Percentiles rank a stretch among this genome's conserved stretches.
phyloP scores from a whole-genome alignment of 2,329 filamentous ascomycete species.

The Apiospora marii region DNA sequence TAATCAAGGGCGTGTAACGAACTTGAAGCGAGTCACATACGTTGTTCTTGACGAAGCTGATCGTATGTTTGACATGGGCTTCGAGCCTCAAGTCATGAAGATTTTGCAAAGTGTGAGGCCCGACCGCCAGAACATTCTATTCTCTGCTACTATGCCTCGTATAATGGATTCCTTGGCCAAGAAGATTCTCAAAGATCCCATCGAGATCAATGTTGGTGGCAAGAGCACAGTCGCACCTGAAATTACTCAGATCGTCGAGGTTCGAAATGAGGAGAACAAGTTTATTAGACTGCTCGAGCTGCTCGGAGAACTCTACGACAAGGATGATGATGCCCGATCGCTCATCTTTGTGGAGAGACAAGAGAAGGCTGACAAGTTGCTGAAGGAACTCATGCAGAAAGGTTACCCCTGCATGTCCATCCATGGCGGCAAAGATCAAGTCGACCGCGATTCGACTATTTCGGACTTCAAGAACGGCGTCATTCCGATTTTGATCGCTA shows the following conservation, averaged over 20 bases:
- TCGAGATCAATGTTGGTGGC: slow-evolving; percentile 93
- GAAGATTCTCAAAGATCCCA: slow-evolving; percentile 83
- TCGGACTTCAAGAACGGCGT: slow-evolving; percentile 92
- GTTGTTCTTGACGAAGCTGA: slow-evolving; percentile 97
- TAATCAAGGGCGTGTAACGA: slow-evolving; percentile 94
- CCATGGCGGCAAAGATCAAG: slow-evolving; percentile 91
- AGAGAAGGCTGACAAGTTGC: slow-evolving; percentile 83
- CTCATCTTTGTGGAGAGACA: slow-evolving; percentile 93
- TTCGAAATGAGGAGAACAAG: slow-evolving; percentile 83
- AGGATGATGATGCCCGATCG: slow-evolving; percentile 88
- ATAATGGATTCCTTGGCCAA: slow-evolving; percentile 90
- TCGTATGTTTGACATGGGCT: slow-evolving; percentile 99
- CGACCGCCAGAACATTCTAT: slow-evolving; percentile 91
- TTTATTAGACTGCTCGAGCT: slow-evolving; percentile 85
- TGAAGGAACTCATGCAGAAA: slow-evolving; percentile 81
- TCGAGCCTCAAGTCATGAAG: slow-evolving; percentile 97
- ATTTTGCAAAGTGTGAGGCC: slow-evolving; percentile 92
- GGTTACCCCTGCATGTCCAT: slow-evolving; percentile 93
- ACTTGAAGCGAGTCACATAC: slow-evolving; percentile 87
- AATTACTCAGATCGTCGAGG: slow-evolving; percentile 93
- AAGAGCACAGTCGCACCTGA: slow-evolving; percentile 85
- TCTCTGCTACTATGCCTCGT: slow-evolving; percentile 97
- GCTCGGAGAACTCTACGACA: slow-evolving; percentile 83
- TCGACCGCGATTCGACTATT: slow-evolving; percentile 91
- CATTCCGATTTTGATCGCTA: slow-evolving; percentile 89